Base-by-base conservation (phyloP, 768 basidiomycete species). In the Punctularia strigosozonata region DNA sequence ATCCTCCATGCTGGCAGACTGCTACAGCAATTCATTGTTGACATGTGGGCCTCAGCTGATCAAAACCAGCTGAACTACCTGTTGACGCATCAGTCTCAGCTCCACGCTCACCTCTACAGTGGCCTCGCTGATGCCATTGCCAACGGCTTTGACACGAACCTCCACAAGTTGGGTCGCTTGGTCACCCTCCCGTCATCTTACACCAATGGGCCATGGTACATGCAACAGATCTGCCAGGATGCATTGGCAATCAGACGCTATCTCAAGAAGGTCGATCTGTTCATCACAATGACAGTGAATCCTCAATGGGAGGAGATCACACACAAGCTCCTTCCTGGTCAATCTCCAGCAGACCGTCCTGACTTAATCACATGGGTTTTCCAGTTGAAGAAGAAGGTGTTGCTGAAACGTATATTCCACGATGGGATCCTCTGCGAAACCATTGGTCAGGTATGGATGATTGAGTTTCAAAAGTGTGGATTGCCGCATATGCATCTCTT, bases 391-490 rank as follows among this genome's bases (percentile, higher is more conserved):
- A 59, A 58, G 26, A 43, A 60, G 7, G 59, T 53, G 0, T 36
- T 69, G 1, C 17, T 69, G 0, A 40, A 30, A 15, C 28, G n/a
- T n/a, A n/a, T n/a, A n/a, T n/a, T n/a, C n/a, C n/a, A n/a, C n/a
- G n/a, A 60, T 30, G 60, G 61, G 6, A 52, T 67, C 31, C 62
- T 71, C 55, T 73, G 73, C 0, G 6, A 41, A 1, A 41, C 53
- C 5, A 62, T 61, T 24, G 73, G 65, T 4, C 52, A 60, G 40
- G 63, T 76, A 0, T 70, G 71, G 40, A 65, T 62, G 7, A 72
- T 74, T 37, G 69, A 79, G 43, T 77, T 74, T 46, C 74, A 77
- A 47, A 77, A 76, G 42, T 50, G 66, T 0, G 69, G 71, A 0
- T 62, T 77, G 1, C 73, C 73, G 19, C 72, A 76, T 44, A 63